These are phyloP conservation scores for Urtica urens DNA, from an alignment of 306 rosid species.

Conservation along the genomic window DNA sequence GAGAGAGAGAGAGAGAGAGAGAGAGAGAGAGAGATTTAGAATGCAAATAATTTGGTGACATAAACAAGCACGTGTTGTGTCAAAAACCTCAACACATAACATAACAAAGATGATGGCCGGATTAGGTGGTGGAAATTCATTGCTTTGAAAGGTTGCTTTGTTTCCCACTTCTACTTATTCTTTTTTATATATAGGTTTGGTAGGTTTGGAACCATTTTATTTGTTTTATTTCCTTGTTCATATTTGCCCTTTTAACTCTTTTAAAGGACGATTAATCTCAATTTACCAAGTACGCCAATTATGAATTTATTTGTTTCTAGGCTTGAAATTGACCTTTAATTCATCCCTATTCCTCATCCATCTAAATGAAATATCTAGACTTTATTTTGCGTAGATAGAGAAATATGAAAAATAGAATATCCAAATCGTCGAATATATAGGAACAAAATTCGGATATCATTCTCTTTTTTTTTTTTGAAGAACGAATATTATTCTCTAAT, in stretches of 20 bases:
- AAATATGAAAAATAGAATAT: too few species aligned
- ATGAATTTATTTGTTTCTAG: background rate
- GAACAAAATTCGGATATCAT: too few species aligned
- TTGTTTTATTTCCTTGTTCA: background rate
- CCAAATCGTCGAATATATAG: too few species aligned
- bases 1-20: constrained; percentile 13
- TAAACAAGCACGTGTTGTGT: constrained; percentile 23
- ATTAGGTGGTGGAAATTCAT: constrained; percentile 21
- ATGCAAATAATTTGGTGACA: background rate
- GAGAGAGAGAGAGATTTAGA: background rate
- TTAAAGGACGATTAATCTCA: constrained; percentile 14
- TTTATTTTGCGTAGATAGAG: too few species aligned
- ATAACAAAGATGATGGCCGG: background rate
- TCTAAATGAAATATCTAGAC: too few species aligned
- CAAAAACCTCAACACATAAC: constrained; percentile 2
- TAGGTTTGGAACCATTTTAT: background rate
- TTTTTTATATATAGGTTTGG: background rate
- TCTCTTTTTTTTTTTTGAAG: too few species aligned
- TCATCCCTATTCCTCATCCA: too few species aligned
- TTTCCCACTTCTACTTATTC: background rate
- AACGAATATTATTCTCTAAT: too few species aligned
- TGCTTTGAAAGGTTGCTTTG: constrained; percentile 24
- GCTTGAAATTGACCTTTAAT: too few species aligned
- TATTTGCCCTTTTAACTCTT: constrained; percentile 5
- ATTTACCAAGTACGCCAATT: background rate